phyloP scores from a whole-genome alignment of 176 grass and related monocot genomes.

The Juncus effusus region DNA sequence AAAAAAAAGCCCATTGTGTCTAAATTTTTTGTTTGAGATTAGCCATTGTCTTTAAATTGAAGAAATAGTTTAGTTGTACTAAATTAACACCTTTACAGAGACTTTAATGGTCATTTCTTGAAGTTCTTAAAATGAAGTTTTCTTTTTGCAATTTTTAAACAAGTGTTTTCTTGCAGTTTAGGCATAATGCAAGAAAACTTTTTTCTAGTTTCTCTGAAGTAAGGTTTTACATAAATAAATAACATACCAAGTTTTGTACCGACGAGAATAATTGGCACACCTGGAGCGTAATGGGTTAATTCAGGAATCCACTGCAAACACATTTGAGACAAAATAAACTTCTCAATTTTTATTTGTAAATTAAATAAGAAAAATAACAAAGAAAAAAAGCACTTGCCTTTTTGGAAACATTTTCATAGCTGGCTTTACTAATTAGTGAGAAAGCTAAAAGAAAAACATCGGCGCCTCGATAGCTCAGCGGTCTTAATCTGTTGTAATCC shows the following conservation, averaged over 20 bases:
- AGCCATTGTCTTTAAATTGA: too few relatives aligned
- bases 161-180: too few relatives aligned
- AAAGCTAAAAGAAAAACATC: conserved; percentile 72
- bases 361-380: background rate
- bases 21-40: too few relatives aligned
- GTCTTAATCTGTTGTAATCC: conserved; percentile 67
- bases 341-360: background rate
- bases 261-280: conserved; percentile 67
- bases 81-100: too few relatives aligned
- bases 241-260: conserved; percentile 66
- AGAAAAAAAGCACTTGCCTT: conserved; percentile 33
- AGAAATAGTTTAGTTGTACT: too few relatives aligned
- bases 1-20: too few relatives aligned
- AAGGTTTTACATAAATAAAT: background rate
- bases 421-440: conserved; percentile 78
- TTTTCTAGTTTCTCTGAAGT: too few relatives aligned
- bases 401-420: conserved; percentile 76
- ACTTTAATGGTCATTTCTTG: too few relatives aligned
- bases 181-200: too few relatives aligned
- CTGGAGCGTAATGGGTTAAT: conserved; percentile 67
- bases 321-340: background rate
- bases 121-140: too few relatives aligned
- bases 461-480: conserved; percentile 66
- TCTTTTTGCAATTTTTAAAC: too few relatives aligned
- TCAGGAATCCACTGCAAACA: conserved; percentile 73